A percentile compares a stretch with the other conserved stretches of the same genome.
Evolutionary conservation across 176 grass and related monocot genomes (phyloP).

Genomic region (Puya raimondii): DNA sequence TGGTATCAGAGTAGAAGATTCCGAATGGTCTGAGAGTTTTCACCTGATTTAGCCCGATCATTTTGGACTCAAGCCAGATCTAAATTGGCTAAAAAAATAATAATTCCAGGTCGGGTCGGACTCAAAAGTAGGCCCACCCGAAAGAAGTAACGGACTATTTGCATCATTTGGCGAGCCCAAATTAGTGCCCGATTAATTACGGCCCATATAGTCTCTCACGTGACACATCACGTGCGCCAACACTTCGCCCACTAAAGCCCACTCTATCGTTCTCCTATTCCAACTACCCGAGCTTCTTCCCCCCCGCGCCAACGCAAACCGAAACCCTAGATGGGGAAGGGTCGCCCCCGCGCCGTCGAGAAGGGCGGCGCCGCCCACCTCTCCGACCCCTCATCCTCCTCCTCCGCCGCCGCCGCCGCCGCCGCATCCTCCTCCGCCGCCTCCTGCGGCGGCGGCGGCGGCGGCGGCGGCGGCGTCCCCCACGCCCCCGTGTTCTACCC

Average conservation of each 20-base stretch:
- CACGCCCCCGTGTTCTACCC: conserved; percentile 71
- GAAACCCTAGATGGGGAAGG: conserved; percentile 14
- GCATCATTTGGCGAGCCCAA: no score
- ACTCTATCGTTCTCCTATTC: neutral
- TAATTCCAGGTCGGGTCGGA: no score
- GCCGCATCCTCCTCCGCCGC: conserved; percentile 3
- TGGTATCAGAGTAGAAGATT: no score
- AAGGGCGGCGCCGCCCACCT: conserved; percentile 11
- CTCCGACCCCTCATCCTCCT: neutral
- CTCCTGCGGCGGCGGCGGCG: neutral
- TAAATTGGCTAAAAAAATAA: no score
- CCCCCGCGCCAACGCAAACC: neutral
- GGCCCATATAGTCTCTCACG: no score
- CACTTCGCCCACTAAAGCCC: neutral
- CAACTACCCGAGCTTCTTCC: neutral
- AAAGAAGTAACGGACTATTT: no score
- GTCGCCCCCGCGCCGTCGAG: conserved; percentile 24
- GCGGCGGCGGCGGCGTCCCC: conserved; percentile 7
- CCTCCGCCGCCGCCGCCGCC: neutral
- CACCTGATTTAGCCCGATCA: no score
- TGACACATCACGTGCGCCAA: no score
- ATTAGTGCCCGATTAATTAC: no score
- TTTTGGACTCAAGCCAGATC: no score
- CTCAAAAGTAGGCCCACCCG: no score
- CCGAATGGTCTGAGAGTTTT: no score